phyloP scores from a whole-genome alignment of 2,329 filamentous ascomycete species.

The Epichloe sibirici region DNA sequence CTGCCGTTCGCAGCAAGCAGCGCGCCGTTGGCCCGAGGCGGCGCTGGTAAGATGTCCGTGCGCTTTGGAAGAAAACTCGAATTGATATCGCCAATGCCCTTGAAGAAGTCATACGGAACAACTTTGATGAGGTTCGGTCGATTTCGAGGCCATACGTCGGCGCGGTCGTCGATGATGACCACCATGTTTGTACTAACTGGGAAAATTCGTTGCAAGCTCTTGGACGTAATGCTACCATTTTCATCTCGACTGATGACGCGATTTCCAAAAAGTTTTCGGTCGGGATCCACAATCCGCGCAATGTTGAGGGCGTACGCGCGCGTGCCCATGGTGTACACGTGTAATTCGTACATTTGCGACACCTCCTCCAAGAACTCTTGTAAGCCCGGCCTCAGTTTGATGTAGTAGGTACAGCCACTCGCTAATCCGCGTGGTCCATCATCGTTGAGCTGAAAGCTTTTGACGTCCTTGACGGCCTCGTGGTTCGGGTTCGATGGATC shows the following conservation, averaged over 20 bases:
- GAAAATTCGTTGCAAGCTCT: slow-evolving; percentile 82
- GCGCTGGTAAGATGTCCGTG: slow-evolving; percentile 34
- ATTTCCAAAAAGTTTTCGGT: slow-evolving; percentile 81
- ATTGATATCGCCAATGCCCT: slow-evolving; percentile 97
- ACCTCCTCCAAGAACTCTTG: slow-evolving; percentile 68
- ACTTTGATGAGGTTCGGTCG: slow-evolving; percentile 90
- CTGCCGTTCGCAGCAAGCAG: slow-evolving; percentile 1
- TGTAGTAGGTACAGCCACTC: slow-evolving; percentile 87
- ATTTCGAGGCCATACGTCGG: slow-evolving; percentile 90
- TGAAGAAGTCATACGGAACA: slow-evolving; percentile 92
- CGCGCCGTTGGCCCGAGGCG: slow-evolving; percentile 14
- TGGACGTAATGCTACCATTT: slow-evolving; percentile 83
- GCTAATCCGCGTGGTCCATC: slow-evolving; percentile 60
- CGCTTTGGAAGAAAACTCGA: slow-evolving; percentile 88
- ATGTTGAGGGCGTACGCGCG: slow-evolving; percentile 91
- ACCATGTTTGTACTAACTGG: slow-evolving; percentile 98
- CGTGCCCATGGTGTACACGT: slow-evolving; percentile 99
- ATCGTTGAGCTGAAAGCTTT: slow-evolving; percentile 77
- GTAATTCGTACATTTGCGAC: slow-evolving; percentile 76
- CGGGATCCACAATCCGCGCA: slow-evolving; percentile 83
- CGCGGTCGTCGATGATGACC: slow-evolving; percentile 93
- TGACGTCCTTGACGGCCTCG: slow-evolving; percentile 77
- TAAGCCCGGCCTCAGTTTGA: slow-evolving; percentile 87
- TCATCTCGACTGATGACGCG: slow-evolving; percentile 94
- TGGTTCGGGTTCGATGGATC: slow-evolving; percentile 85